phyloP scores from a whole-genome alignment of 2,329 filamentous ascomycete species.

The Colletotrichum sp. region DNA sequence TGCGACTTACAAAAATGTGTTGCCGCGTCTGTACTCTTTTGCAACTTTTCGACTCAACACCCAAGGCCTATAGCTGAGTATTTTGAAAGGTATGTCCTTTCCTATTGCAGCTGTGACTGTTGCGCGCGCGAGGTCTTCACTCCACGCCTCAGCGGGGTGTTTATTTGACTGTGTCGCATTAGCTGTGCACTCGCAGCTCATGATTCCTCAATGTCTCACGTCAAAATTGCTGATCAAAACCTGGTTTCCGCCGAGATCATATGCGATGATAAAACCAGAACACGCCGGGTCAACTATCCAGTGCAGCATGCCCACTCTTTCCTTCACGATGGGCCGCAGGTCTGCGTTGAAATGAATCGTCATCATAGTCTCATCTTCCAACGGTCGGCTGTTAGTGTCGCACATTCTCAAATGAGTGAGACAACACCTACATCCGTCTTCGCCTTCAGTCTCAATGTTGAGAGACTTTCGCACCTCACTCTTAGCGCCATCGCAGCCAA shows the following conservation, averaged over 20 bases:
- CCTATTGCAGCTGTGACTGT: conserved; percentile 36
- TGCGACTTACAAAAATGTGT: conserved; percentile 39
- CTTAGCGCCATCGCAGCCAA: conserved; percentile 41
- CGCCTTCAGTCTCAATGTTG: conserved; percentile 42
- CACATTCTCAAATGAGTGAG: not conserved
- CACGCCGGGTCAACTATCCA: conserved; percentile 48
- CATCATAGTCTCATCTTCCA: conserved; percentile 48
- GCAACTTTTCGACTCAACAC: conserved; percentile 45
- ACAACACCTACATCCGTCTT: conserved; percentile 40
- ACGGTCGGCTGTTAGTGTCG: not conserved
- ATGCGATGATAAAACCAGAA: conserved; percentile 49
- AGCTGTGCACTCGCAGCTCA: not conserved
- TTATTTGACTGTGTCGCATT: conserved; percentile 30
- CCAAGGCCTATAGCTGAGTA: conserved; percentile 46
- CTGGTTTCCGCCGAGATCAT: conserved; percentile 44
- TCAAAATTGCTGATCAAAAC: conserved; percentile 50
- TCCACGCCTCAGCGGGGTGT: conserved; percentile 39
- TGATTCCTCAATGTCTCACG: conserved; percentile 24
- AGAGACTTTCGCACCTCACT: conserved; percentile 35
- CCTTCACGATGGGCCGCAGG: conserved; percentile 38
- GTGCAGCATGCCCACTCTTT: conserved; percentile 47
- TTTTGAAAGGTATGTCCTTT: conserved; percentile 36
- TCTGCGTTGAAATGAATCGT: conserved; percentile 50
- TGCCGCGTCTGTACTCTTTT: conserved; percentile 36
- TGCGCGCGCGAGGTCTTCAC: conserved; percentile 35